Conservation (phyloP, 192 early-diverging fungal species). For the Anaeromyces robustus region DNA sequence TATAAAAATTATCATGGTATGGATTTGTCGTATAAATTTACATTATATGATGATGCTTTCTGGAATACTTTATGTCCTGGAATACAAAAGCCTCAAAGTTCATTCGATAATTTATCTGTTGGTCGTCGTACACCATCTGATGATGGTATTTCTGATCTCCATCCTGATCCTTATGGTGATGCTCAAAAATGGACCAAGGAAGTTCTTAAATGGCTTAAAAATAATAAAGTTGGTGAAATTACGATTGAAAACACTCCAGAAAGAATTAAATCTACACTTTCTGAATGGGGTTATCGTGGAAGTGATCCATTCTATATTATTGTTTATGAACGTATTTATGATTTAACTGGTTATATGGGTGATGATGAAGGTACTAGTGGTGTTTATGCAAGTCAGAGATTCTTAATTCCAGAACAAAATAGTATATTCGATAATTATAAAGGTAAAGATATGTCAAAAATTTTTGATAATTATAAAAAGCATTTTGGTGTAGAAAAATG, state of each 20-base stretch:
- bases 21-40: background rate
- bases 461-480: background rate
- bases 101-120: background rate
- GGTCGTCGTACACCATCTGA: background rate
- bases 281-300: background rate
- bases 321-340: background rate
- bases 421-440: background rate
- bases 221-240: background rate
- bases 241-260: background rate
- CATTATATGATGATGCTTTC: background rate
- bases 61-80: background rate
- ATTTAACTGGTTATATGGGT: background rate
- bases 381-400: background rate
- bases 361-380: background rate
- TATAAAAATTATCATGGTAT: background rate
- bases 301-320: background rate
- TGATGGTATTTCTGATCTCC: background rate
- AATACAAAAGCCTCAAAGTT: background rate
- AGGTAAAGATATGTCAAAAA: background rate
- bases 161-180: background rate
- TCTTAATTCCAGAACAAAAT: background rate
- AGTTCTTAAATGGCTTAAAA: background rate
- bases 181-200: background rate
- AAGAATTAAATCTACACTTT: background rate
- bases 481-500: background rate